phyloP scores from a whole-genome alignment of 306 rosid genomes.

The Rosa persica region DNA sequence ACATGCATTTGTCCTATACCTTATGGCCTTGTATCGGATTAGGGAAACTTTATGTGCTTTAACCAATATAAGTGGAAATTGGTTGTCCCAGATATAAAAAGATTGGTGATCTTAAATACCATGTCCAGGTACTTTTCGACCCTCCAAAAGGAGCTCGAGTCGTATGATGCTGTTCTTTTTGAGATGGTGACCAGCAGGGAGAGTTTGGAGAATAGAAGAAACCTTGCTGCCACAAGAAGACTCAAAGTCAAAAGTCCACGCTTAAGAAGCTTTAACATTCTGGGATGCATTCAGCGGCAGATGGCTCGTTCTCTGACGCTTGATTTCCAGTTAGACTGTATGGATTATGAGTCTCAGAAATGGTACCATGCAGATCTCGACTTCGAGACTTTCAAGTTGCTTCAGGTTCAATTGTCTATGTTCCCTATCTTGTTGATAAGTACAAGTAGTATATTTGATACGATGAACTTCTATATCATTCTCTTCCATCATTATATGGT shows the following conservation, averaged over 20 bases:
- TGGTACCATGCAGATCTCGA: conserved; percentile 98
- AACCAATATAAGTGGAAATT: background rate
- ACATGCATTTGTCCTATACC: background rate
- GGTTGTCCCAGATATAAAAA: background rate
- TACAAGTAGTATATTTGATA: background rate
- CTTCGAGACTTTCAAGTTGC: conserved; percentile 81
- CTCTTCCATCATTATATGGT: background rate
- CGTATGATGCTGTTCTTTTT: conserved; percentile 85
- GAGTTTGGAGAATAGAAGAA: conserved; percentile 66
- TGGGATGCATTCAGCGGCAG: conserved; percentile 91
- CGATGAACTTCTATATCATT: background rate
- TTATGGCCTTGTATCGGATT: background rate
- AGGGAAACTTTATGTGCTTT: background rate
- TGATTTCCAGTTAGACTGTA: conserved; percentile 88
- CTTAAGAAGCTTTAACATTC: conserved; percentile 63
- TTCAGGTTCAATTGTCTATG: conserved; percentile 58
- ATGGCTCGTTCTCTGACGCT: conserved; percentile 82
- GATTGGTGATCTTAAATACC: conserved; percentile 5
- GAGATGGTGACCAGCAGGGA: conserved; percentile 98
- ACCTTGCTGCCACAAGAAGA: conserved; percentile 41
- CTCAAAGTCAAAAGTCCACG: conserved; percentile 54
- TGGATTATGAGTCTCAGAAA: conserved; percentile 66
- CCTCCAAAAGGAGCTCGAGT: conserved; percentile 82
- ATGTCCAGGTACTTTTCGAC: conserved; percentile 72
- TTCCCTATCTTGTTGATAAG: background rate